Conservation (phyloP, 1,139 yeast genomes). For the Scheffersomyces stambukii region DNA sequence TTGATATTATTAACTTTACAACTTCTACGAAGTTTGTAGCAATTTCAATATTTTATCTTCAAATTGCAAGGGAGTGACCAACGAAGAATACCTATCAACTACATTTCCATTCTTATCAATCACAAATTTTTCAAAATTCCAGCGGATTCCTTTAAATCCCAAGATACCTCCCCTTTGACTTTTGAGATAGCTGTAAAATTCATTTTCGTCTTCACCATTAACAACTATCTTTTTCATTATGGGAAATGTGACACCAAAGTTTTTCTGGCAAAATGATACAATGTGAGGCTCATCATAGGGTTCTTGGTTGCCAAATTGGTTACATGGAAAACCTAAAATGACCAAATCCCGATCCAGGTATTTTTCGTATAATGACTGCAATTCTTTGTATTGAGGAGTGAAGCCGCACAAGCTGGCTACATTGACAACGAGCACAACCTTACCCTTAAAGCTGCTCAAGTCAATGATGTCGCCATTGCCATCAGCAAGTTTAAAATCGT, state of each 20-base stretch:
- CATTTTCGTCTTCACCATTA: slow-evolving; percentile 29
- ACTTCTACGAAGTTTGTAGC: too few species aligned
- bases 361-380: slow-evolving; percentile 30
- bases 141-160: slow-evolving; percentile 78
- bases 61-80: slow-evolving; percentile 61
- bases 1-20: too few species aligned
- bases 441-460: slow-evolving; percentile 21
- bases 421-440: slow-evolving; percentile 39
- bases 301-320: slow-evolving; percentile 71
- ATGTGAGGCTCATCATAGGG: slow-evolving; percentile 71
- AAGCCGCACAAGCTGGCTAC: slow-evolving; percentile 46
- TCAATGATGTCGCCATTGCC: slow-evolving; percentile 12
- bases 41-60: slow-evolving; percentile 46
- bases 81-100: slow-evolving; percentile 62
- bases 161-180: slow-evolving; percentile 43
- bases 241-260: slow-evolving; percentile 55
- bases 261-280: slow-evolving; percentile 55
- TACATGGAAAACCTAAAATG: slow-evolving; percentile 41
- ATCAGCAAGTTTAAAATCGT: slow-evolving; percentile 11
- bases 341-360: slow-evolving; percentile 28
- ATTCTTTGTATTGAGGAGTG: slow-evolving; percentile 37
- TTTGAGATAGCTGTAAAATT: slow-evolving; percentile 32
- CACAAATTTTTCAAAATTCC: slow-evolving; percentile 95
- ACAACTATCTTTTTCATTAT: slow-evolving; percentile 34
- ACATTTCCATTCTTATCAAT: slow-evolving; percentile 71